Percentiles rank a stretch among this genome's conserved stretches.
phyloP scores from a whole-genome alignment of 345 rosid genomes.

The Brassica incana region DNA sequence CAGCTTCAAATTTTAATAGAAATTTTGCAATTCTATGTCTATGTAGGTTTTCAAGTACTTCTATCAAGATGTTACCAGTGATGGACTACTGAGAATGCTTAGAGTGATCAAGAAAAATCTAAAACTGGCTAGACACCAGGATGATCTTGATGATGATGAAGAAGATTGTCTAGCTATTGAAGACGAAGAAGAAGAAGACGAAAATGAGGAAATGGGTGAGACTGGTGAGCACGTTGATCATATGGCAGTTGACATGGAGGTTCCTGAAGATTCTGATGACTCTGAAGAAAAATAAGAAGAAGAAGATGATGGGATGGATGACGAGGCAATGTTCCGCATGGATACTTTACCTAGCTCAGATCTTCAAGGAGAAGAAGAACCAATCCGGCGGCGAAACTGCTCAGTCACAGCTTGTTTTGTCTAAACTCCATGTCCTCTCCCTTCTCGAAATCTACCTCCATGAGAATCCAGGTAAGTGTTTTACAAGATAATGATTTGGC shows the following conservation, averaged over 20 bases:
- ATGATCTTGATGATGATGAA: conserved; percentile 58
- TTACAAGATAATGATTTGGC: background rate
- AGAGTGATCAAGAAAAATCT: conserved; percentile 84
- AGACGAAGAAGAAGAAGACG: conserved; percentile 89
- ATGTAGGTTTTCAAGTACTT: conserved; percentile 82
- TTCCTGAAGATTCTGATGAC: conserved; percentile 64
- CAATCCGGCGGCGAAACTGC: conserved; percentile 87
- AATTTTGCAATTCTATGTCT: background rate
- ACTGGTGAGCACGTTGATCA: conserved; percentile 71
- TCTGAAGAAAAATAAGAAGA: conserved; percentile 68
- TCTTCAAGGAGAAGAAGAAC: conserved; percentile 85
- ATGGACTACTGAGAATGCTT: conserved; percentile 79
- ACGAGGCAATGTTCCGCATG: conserved; percentile 96
- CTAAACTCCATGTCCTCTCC: conserved; percentile 90
- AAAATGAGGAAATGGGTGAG: conserved; percentile 68
- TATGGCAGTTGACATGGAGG: conserved; percentile 48
- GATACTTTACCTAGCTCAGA: conserved; percentile 82
- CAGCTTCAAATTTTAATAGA: background rate
- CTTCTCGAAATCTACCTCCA: conserved; percentile 89
- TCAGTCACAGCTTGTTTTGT: conserved; percentile 90
- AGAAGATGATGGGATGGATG: conserved; percentile 93
- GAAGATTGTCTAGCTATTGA: conserved; percentile 70
- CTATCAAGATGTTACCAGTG: conserved; percentile 70
- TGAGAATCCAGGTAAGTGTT: conserved; percentile 68
- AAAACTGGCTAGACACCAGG: conserved; percentile 80